Conservation (phyloP, 2,329 filamentous ascomycete genomes). For the Microdochium nivale region DNA sequence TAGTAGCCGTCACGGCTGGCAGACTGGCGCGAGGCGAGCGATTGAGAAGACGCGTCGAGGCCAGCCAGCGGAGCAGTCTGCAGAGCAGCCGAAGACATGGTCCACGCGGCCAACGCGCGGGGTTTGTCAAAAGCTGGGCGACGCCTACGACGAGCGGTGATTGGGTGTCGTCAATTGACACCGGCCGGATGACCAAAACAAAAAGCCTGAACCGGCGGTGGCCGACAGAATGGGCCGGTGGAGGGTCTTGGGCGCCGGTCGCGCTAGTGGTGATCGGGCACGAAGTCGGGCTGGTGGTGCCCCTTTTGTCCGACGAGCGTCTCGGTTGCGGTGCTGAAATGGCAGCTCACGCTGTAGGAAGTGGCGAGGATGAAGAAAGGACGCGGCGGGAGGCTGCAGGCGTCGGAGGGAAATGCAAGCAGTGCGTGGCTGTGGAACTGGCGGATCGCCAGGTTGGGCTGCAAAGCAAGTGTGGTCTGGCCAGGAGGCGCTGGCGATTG, state of each 20-base stretch:
- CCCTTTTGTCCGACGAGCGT: not conserved
- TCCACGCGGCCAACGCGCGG: slow-evolving; percentile 20
- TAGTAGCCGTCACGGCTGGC: slow-evolving; percentile 48
- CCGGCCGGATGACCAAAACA: not conserved
- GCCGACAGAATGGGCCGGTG: not conserved
- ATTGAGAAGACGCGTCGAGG: slow-evolving; percentile 36
- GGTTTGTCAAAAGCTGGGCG: not conserved
- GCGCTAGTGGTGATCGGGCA: not conserved
- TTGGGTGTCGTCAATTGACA: not conserved
- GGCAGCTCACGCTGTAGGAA: no score
- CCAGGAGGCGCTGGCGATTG: not conserved
- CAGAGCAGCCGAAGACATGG: slow-evolving; percentile 57
- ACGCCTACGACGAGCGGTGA: not conserved
- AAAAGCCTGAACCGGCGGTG: not conserved
- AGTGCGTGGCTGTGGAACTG: no score
- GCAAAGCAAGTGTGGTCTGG: no score
- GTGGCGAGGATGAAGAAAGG: no score
- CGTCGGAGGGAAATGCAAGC: no score
- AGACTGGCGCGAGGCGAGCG: slow-evolving; percentile 39
- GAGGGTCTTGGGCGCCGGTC: not conserved
- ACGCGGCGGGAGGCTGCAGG: no score
- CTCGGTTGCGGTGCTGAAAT: no score
- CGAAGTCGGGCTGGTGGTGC: not conserved
- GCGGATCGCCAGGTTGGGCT: no score
- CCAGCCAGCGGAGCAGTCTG: slow-evolving; percentile 43